phyloP scores from a whole-genome alignment of 2,329 filamentous ascomycete species.

The Arthrobotrys sphaeroides region DNA sequence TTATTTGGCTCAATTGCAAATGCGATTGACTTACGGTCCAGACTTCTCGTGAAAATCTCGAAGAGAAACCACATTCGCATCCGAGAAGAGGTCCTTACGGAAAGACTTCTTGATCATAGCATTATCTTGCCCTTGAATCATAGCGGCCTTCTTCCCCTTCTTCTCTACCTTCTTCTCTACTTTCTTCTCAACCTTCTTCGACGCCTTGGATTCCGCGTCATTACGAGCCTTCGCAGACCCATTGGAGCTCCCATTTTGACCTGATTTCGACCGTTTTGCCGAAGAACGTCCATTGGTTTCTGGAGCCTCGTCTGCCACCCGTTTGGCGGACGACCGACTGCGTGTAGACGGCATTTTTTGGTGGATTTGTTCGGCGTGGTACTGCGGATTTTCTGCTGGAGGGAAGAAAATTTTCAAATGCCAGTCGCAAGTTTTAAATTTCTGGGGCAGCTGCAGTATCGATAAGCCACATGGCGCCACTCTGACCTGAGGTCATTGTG shows the following conservation, averaged over 20 bases:
- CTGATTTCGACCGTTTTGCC: constrained; percentile 43
- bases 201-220: background rate
- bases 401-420: constrained; percentile 17
- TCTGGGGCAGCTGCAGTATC: constrained; percentile 41
- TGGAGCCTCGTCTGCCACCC: constrained; percentile 46
- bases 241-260: constrained; percentile 29
- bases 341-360: constrained; percentile 45
- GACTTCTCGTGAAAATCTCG: constrained; percentile 72
- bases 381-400: background rate
- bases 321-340: constrained; percentile 44
- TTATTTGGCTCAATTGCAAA: background rate
- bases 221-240: constrained; percentile 19
- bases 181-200: constrained; percentile 16
- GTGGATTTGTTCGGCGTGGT: constrained; percentile 7
- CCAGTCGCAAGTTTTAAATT: background rate
- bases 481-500: constrained; percentile 28
- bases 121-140: constrained; percentile 44
- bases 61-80: constrained; percentile 69
- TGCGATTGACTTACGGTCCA: constrained; percentile 62
- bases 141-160: constrained; percentile 45
- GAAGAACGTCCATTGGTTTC: constrained; percentile 49
- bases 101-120: constrained; percentile 64
- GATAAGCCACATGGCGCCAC: constrained; percentile 50
- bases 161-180: constrained; percentile 16
- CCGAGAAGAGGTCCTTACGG: constrained; percentile 72